Evolutionary conservation across 306 rosid species (phyloP).

Genomic region (Herpetospermum pedunculosum): DNA sequence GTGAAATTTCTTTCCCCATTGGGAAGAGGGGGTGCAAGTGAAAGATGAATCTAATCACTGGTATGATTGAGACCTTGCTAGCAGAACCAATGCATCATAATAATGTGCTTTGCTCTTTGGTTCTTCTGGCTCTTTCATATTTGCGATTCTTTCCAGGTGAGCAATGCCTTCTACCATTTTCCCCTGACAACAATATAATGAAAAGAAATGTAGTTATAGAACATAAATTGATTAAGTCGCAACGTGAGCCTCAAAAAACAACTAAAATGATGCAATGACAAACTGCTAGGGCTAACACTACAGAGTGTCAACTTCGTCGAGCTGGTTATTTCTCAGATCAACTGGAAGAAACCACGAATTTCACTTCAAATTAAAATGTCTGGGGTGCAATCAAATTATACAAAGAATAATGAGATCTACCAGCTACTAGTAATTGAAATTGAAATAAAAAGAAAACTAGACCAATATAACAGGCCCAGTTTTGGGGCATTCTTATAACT

Average conservation of each 20-base stretch:
- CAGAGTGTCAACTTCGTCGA: neutral
- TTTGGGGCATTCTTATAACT: neutral
- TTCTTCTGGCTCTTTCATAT: slow-evolving; percentile 68
- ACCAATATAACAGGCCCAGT: neutral
- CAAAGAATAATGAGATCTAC: no score
- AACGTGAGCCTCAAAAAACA: neutral
- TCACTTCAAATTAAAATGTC: neutral
- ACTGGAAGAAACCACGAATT: neutral
- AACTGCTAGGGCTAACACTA: neutral
- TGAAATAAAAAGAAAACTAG: neutral
- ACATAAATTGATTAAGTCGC: neutral
- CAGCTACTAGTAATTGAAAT: neutral
- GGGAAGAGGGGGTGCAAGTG: neutral
- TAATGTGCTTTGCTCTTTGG: slow-evolving; percentile 62
- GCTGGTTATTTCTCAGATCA: neutral
- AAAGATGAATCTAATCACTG: neutral
- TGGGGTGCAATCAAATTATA: neutral
- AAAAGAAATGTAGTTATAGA: neutral
- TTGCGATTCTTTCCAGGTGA: slow-evolving; percentile 72
- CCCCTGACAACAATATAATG: slow-evolving; percentile 37
- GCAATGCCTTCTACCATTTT: slow-evolving; percentile 46
- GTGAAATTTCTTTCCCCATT: neutral
- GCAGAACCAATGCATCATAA: slow-evolving; percentile 57
- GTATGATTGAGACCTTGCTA: slow-evolving; percentile 49
- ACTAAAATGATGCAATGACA: neutral